These are phyloP conservation scores for Amniculicola lignicola DNA, from an alignment of 495 filamentous ascomycete species.

Conservation along the genomic window DNA sequence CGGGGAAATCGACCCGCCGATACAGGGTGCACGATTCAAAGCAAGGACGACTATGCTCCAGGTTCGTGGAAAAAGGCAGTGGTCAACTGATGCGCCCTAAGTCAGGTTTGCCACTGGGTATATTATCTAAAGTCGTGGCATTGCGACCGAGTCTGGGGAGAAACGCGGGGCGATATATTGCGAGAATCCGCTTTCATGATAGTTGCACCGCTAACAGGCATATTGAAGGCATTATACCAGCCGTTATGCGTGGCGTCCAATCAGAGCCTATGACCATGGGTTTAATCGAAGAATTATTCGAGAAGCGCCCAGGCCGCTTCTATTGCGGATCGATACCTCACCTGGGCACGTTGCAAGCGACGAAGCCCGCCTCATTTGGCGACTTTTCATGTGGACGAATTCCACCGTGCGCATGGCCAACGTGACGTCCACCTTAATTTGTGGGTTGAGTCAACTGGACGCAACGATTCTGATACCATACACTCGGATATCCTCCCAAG, in stretches of 20 bases:
- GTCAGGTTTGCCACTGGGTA: constrained; percentile 22
- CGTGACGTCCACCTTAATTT: too few relatives aligned
- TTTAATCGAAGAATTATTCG: constrained; percentile 1
- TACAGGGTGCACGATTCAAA: background rate
- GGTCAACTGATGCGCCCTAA: constrained; percentile 25
- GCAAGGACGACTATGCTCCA: constrained; percentile 3
- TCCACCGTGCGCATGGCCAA: too few relatives aligned
- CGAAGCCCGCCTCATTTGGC: too few relatives aligned
- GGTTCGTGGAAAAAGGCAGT: constrained; percentile 12
- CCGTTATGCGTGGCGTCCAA: constrained; percentile 15
- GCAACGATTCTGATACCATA: too few relatives aligned
- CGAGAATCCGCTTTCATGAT: background rate
- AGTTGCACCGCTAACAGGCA: constrained; percentile 9
- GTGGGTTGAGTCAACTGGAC: too few relatives aligned
- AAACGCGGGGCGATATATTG: constrained; percentile 25
- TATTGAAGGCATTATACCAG: constrained; percentile 8
- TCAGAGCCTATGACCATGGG: background rate
- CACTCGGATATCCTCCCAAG: constrained; percentile 9
- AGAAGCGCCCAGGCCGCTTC: constrained; percentile 7
- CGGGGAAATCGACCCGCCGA: background rate
- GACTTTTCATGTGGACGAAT: too few relatives aligned
- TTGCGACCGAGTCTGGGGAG: constrained; percentile 10
- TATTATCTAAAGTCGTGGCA: constrained; percentile 11
- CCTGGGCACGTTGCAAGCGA: too few relatives aligned
- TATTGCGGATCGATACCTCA: constrained; percentile 2